Evolutionary conservation across 1,284 basidiomycete genomes (phyloP).

Genomic region (Ustilago curta): DNA sequence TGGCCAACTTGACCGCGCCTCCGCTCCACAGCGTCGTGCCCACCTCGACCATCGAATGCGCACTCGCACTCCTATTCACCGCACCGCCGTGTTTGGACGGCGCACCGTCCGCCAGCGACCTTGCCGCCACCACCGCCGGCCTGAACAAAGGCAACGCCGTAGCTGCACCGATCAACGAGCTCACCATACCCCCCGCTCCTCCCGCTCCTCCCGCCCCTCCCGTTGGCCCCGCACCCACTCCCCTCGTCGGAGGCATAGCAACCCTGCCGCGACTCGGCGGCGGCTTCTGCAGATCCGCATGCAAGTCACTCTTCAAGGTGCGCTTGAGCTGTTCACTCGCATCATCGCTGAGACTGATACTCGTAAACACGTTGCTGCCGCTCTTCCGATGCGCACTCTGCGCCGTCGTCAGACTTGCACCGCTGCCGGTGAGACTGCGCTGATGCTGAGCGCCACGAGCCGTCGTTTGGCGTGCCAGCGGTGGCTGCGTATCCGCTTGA

Average conservation of each 20-base stretch:
- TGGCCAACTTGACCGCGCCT: constrained; percentile 25
- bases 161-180: constrained; percentile 28
- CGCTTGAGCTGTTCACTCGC: constrained; percentile 31
- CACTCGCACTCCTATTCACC: constrained; percentile 24
- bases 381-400: constrained; percentile 19
- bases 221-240: neutral
- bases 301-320: constrained; percentile 28
- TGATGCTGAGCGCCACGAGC: neutral
- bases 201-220: neutral
- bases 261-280: constrained; percentile 17
- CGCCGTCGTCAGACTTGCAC: neutral
- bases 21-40: constrained; percentile 12
- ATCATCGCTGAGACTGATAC: constrained; percentile 41
- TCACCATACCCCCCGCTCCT: constrained; percentile 10
- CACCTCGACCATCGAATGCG: constrained; percentile 9
- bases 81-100: constrained; percentile 30
- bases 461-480: constrained; percentile 12
- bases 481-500: constrained; percentile 2
- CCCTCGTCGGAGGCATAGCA: neutral
- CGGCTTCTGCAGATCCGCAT: constrained; percentile 15
- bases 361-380: constrained; percentile 39
- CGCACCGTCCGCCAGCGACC: constrained; percentile 37
- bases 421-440: constrained; percentile 8
- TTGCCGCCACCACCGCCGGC: neutral
- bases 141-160: constrained; percentile 36